Percentiles rank a stretch among this genome's conserved stretches.
Evolutionary conservation across 176 grass and related monocot genomes (phyloP).

Genomic region (Tillandsia fasciculata): DNA sequence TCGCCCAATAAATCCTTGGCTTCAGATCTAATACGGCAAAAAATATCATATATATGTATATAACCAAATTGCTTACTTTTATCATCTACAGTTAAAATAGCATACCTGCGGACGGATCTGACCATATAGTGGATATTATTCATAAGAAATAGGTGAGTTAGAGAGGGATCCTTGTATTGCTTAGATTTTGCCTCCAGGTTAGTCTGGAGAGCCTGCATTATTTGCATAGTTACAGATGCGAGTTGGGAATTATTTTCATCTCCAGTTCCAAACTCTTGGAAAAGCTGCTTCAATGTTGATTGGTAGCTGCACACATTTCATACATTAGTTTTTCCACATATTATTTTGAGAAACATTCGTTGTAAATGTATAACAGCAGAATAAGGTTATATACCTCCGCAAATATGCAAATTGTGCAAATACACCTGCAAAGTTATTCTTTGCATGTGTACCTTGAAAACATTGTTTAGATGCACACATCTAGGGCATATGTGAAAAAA

Average conservation of each 20-base stretch:
- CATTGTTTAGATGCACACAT: too few relatives aligned
- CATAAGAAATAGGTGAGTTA: conserved; percentile 88
- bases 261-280: conserved; percentile 73
- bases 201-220: conserved; percentile 92
- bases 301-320: conserved; percentile 58
- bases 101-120: conserved; percentile 81
- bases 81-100: background rate
- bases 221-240: conserved; percentile 76
- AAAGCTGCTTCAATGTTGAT: conserved; percentile 88
- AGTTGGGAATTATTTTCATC: conserved; percentile 75
- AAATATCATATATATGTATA: conserved; percentile 1
- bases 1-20: conserved; percentile 92
- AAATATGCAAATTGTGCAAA: background rate
- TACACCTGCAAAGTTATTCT: too few relatives aligned
- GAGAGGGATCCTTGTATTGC: conserved; percentile 83
- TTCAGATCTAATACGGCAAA: conserved; percentile 54
- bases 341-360: background rate
- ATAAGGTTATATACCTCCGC: background rate
- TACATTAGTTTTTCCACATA: conserved; percentile 9
- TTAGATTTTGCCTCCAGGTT: conserved; percentile 93
- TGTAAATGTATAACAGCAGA: background rate
- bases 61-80: background rate
- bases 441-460: too few relatives aligned
- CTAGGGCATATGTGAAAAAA: too few relatives aligned
- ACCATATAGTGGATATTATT: conserved; percentile 98